Percentiles rank a stretch among this genome's conserved stretches.
Conservation (phyloP, 305 asterid genomes). For the Lippia alba region DNA sequence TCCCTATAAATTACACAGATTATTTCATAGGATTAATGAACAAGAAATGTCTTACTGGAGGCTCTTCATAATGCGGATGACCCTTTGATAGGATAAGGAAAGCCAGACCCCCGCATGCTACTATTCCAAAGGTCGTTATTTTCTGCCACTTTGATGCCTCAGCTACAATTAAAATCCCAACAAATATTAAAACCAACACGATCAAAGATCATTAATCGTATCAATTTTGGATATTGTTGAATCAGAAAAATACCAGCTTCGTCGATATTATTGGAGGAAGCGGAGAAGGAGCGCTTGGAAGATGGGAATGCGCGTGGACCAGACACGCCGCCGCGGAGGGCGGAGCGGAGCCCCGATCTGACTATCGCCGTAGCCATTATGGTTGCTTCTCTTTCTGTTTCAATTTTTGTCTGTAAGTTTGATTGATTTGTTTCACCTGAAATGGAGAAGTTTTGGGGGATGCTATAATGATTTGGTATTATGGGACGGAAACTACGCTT, state of each 20-base stretch:
- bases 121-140: constrained; percentile 58
- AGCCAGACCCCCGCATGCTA: constrained; percentile 52
- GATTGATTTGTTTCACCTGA: not conserved
- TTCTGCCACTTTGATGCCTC: constrained; percentile 92
- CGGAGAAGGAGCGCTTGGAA: constrained; percentile 57
- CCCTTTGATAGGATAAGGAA: constrained; percentile 61
- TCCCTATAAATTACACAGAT: no score
- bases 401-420: not conserved
- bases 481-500: not conserved
- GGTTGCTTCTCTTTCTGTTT: constrained; percentile 2
- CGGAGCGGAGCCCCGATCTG: constrained; percentile 73
- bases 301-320: constrained; percentile 45
- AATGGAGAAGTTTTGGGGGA: not conserved
- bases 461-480: not conserved
- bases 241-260: constrained; percentile 64
- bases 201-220: constrained; percentile 11
- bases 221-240: not conserved
- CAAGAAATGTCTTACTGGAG: constrained; percentile 54
- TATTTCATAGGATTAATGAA: not conserved
- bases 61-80: constrained; percentile 66
- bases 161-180: constrained; percentile 39
- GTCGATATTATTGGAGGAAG: constrained; percentile 53
- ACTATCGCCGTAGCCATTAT: constrained; percentile 74
- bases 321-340: constrained; percentile 59
- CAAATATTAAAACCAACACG: not conserved